These are phyloP conservation scores for Zymoseptoria pseudotritici DNA, from an alignment of 2,329 filamentous ascomycete genomes.

Conservation along the genomic window DNA sequence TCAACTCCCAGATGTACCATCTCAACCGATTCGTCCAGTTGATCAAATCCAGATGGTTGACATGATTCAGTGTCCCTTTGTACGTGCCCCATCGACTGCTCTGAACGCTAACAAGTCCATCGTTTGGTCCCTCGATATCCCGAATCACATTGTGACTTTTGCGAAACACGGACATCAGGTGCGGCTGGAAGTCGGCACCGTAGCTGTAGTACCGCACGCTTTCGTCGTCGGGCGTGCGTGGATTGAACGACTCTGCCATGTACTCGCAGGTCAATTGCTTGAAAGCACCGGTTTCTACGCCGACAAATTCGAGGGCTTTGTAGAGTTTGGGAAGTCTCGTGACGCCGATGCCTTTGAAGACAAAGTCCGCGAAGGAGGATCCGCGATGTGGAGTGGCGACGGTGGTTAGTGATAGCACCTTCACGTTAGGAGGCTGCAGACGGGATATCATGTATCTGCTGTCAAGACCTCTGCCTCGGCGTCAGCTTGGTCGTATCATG, in stretches of 20 bases:
- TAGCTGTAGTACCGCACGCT: constrained; percentile 57
- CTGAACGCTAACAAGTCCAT: constrained; percentile 56
- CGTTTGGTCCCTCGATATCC: constrained; percentile 51
- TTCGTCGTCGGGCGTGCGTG: constrained; percentile 48
- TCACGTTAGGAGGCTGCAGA: constrained; percentile 57
- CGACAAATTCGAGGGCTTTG: constrained; percentile 51
- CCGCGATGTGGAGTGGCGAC: constrained; percentile 56
- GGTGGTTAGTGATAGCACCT: constrained; percentile 63
- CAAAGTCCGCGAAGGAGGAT: constrained; percentile 55
- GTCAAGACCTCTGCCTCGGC: constrained; percentile 48
- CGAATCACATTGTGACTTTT: constrained; percentile 49
- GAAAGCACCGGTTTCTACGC: constrained; percentile 53
- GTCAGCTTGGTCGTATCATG: constrained; percentile 2
- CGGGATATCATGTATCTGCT: constrained; percentile 57
- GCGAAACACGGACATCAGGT: constrained; percentile 50
- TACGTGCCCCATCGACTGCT: constrained; percentile 57
- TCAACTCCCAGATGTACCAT: constrained; percentile 51
- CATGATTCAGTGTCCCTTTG: constrained; percentile 55
- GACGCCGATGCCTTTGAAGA: constrained; percentile 50
- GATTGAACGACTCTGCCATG: constrained; percentile 53
- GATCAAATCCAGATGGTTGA: constrained; percentile 58
- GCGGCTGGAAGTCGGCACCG: constrained; percentile 50
- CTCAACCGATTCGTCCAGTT: constrained; percentile 59
- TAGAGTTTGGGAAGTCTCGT: constrained; percentile 49
- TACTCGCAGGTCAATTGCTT: constrained; percentile 53